Percentiles rank a stretch among this genome's conserved stretches.
Evolutionary conservation across 2,329 filamentous ascomycete genomes (phyloP).

Genomic region (Pseudogymnoascus sp.): DNA sequence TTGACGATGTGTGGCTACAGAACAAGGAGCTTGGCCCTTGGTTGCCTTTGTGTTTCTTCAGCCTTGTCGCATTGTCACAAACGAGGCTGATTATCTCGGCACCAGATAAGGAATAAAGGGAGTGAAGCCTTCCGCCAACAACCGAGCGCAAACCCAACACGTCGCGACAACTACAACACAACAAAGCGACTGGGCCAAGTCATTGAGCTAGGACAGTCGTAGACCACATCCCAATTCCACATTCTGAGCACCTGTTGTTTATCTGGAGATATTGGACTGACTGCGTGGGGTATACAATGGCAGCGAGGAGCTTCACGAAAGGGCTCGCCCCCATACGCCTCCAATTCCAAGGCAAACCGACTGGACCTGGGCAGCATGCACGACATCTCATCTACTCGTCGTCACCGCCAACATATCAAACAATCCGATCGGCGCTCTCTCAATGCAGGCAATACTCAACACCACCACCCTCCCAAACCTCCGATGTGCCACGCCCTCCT

Average conservation of each 20-base stretch:
- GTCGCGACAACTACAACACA: background rate
- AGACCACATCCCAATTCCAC: background rate
- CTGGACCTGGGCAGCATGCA: background rate
- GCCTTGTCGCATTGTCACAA: background rate
- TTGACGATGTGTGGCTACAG: background rate
- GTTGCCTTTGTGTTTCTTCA: background rate
- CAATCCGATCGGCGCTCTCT: background rate
- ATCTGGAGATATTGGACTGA: background rate
- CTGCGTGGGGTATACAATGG: background rate
- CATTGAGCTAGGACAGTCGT: background rate
- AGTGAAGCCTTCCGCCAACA: background rate
- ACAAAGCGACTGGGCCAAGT: background rate
- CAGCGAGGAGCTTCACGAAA: background rate
- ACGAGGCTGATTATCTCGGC: background rate
- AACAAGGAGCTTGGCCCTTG: no score
- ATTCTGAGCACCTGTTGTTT: background rate
- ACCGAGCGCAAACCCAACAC: background rate
- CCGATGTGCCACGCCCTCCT: slow-evolving; percentile 1
- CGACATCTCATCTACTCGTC: background rate
- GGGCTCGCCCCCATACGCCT: background rate
- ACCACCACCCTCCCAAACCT: background rate
- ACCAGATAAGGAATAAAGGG: background rate
- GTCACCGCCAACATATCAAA: background rate
- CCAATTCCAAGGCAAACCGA: background rate
- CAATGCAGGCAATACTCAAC: slow-evolving; percentile 3